Base-by-base conservation (phyloP, 805 yeast species). In the Nakazawaea pomicola region DNA sequence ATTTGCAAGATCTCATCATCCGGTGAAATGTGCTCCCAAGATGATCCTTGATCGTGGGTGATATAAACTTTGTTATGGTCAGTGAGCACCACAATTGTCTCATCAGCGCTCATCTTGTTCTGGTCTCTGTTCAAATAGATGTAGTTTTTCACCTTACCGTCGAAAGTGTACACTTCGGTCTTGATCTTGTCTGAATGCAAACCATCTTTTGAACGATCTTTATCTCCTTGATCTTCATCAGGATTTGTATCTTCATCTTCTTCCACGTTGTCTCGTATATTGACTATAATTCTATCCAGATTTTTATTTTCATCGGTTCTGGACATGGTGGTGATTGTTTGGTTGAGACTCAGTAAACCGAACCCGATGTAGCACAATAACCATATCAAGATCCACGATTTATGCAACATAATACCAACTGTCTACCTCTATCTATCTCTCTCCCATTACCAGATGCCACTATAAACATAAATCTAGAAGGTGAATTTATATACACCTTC, bases 11-110 rank as follows among this genome's bases (percentile, higher is more conserved):
- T 68, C 30, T 68, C 70, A 17, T 75, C 65, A 19, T 23, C 25
- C 34, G 63, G 58, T 2, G 73, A 67, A 17, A 80, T 65, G 39
- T 61, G 59, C 36, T 65, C 68, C 70, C 84, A 76, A 2, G 58
- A 55, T 9, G 63, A 53, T 16, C 93, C 93, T 40, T 82, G 83
- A 57, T 86, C 78, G 49, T 77, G 80, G 1, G 95, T 81, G 5
- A 85, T 75, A 52, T 67, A 83, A 2, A 78, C 78, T 24, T 69
- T 67, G 41, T 74, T 68, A 25, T 70, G 67, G 23, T 61, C 56
- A 1, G 90, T 83, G 43, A 75, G 64, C 3, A 83, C 65, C 12
- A 90, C 57, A 12, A 90, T 60, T 1, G 87, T 75, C 55, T 83
- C 88, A 47, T 79, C 84, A 20, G 62, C 63, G 33, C 64, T 48